phyloP scores from a whole-genome alignment of 257 asterid genomes.

The Hygrophila difformis region DNA sequence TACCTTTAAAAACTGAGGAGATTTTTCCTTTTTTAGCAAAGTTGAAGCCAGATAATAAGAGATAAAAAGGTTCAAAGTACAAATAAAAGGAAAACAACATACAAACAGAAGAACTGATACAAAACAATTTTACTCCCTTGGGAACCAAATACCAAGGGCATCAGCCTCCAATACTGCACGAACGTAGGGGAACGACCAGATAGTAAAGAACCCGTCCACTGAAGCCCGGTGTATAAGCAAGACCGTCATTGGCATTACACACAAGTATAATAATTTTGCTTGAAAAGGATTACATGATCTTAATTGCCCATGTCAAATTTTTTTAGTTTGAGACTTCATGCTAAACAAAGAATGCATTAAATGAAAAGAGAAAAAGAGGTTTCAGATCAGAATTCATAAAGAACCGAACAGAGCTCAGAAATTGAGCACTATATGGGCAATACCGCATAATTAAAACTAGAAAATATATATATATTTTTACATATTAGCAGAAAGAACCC shows the following conservation, averaged over 20 bases:
- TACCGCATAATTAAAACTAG: too few species aligned
- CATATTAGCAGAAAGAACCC: too few species aligned
- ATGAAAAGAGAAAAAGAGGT: neutral
- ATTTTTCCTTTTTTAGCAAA: too few species aligned
- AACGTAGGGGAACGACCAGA: too few species aligned
- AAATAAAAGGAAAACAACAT: too few species aligned
- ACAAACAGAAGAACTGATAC: neutral
- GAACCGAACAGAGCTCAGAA: neutral
- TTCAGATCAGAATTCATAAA: neutral
- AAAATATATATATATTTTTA: too few species aligned
- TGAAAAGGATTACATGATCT: neutral
- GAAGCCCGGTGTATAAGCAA: too few species aligned
- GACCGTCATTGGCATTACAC: neutral
- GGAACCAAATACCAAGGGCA: too few species aligned
- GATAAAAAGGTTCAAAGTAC: too few species aligned
- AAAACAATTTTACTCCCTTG: neutral
- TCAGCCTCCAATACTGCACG: too few species aligned
- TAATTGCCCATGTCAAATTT: neutral
- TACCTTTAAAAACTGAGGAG: neutral
- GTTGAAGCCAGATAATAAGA: too few species aligned
- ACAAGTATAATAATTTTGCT: neutral
- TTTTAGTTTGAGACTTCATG: neutral
- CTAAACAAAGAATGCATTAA: neutral
- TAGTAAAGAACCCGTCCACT: too few species aligned
- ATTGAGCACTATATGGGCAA: neutral